These are phyloP conservation scores for Lentinula aciculospora DNA, from an alignment of 768 basidiomycete species.

Conservation along the genomic window DNA sequence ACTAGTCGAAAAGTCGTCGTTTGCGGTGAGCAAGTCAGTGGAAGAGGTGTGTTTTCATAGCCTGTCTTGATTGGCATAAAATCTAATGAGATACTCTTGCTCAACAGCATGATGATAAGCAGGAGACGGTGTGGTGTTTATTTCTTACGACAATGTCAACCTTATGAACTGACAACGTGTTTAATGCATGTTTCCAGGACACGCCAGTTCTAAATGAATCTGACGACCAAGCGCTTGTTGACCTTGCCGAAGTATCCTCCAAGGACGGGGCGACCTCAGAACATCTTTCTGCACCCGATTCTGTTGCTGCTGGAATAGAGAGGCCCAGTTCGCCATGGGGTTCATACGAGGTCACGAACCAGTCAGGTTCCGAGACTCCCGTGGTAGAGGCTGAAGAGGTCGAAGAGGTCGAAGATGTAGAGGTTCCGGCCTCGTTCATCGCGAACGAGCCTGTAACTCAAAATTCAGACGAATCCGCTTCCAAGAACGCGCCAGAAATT, in stretches of 20 bases:
- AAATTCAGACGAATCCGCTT: neutral
- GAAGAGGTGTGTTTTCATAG: neutral
- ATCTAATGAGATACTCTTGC: neutral
- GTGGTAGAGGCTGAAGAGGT: neutral
- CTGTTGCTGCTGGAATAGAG: slow-evolving; percentile 8
- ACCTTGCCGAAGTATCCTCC: neutral
- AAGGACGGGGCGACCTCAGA: neutral
- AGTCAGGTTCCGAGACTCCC: neutral
- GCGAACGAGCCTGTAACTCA: neutral
- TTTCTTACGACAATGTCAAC: neutral
- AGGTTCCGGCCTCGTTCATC: neutral
- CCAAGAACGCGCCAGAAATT: neutral
- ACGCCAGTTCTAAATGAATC: neutral
- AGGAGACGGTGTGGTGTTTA: neutral
- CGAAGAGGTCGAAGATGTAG: neutral
- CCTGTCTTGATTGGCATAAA: neutral
- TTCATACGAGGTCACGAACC: slow-evolving; percentile 11
- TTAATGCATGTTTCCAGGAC: neutral
- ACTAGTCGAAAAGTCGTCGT: neutral
- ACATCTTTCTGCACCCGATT: neutral
- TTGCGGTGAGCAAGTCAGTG: neutral
- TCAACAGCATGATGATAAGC: neutral
- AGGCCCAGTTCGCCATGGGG: slow-evolving; percentile 20
- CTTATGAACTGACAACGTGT: slow-evolving; percentile 2
- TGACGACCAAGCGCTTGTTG: neutral